Evolutionary conservation across 495 filamentous ascomycete species (phyloP).

Genomic region (Stereocaulon alpinum): DNA sequence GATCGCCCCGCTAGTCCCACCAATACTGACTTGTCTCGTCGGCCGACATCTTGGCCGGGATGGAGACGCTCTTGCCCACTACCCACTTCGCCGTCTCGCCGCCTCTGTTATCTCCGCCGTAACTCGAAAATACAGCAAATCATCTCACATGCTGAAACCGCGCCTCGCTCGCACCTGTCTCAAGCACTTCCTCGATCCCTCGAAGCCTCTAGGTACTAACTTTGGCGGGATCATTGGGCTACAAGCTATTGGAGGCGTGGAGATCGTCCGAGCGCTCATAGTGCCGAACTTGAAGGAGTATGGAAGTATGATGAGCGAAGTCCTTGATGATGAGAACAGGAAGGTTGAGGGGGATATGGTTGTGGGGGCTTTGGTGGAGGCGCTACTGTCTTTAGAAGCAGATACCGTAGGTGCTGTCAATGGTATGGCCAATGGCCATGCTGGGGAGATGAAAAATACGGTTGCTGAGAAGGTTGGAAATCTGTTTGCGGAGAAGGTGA

Average conservation of each 20-base stretch:
- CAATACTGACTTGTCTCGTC: constrained; percentile 83
- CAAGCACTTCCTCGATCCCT: constrained; percentile 78
- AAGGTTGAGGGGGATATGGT: constrained; percentile 53
- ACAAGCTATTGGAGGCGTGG: constrained; percentile 59
- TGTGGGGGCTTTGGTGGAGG: constrained; percentile 48
- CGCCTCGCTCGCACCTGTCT: constrained; percentile 85
- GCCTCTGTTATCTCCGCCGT: constrained; percentile 67
- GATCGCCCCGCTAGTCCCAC: constrained; percentile 69
- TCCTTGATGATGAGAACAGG: constrained; percentile 37
- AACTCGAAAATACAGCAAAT: constrained; percentile 60
- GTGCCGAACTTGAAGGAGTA: constrained; percentile 72
- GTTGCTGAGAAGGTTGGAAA: constrained; percentile 51
- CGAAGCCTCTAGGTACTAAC: constrained; percentile 65
- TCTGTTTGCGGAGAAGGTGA: constrained; percentile 43
- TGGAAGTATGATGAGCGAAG: constrained; percentile 57
- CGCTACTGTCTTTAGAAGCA: constrained; percentile 41
- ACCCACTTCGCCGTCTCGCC: constrained; percentile 71
- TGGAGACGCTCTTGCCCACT: constrained; percentile 49
- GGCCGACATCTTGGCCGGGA: constrained; percentile 66
- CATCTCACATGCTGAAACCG: constrained; percentile 67
- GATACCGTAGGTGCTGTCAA: constrained; percentile 32
- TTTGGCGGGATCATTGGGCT: constrained; percentile 81
- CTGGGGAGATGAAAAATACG: constrained; percentile 41
- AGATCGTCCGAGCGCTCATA: constrained; percentile 69
- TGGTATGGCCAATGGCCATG: constrained; percentile 37